A percentile compares a stretch with the other conserved stretches of the same genome.
Evolutionary conservation across 2,329 filamentous ascomycete species (phyloP).

Genomic region (Thielaviopsis populi): DNA sequence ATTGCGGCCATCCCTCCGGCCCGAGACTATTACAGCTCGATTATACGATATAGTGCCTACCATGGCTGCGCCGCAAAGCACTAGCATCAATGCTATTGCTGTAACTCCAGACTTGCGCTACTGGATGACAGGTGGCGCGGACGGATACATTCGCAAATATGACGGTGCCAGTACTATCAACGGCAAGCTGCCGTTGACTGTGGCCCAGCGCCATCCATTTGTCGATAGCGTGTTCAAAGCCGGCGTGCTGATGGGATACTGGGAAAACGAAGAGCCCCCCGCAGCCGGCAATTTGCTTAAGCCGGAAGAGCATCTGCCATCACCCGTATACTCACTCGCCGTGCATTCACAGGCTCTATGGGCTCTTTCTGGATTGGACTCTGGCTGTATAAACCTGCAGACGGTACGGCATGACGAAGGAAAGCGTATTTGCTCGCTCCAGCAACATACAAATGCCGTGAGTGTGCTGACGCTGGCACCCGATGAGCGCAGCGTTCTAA

Average conservation of each 20-base stretch:
- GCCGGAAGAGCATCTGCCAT: constrained; percentile 48
- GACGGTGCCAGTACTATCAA: constrained; percentile 93
- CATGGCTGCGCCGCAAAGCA: constrained; percentile 89
- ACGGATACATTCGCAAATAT: constrained; percentile 94
- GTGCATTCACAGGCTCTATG: constrained; percentile 81
- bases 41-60: constrained; percentile 94
- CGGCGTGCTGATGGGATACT: constrained; percentile 87
- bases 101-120: constrained; percentile 89
- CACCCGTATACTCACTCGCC: constrained; percentile 86
- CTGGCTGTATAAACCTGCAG: constrained; percentile 82
- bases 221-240: constrained; percentile 96
- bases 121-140: constrained; percentile 85
- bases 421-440: constrained; percentile 67
- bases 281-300: constrained; percentile 28
- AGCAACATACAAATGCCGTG: constrained; percentile 79
- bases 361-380: constrained; percentile 81
- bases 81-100: constrained; percentile 83
- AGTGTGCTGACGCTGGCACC: constrained; percentile 69
- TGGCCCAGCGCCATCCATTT: constrained; percentile 90
- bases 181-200: constrained; percentile 80
- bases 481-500: constrained; percentile 76
- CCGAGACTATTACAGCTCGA: constrained; percentile 62
- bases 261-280: constrained; percentile 82
- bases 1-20: constrained; percentile 47
- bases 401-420: constrained; percentile 90